These are phyloP conservation scores for Trifolium subterraneum DNA, from an alignment of 306 rosid genomes.

Conservation along the genomic window DNA sequence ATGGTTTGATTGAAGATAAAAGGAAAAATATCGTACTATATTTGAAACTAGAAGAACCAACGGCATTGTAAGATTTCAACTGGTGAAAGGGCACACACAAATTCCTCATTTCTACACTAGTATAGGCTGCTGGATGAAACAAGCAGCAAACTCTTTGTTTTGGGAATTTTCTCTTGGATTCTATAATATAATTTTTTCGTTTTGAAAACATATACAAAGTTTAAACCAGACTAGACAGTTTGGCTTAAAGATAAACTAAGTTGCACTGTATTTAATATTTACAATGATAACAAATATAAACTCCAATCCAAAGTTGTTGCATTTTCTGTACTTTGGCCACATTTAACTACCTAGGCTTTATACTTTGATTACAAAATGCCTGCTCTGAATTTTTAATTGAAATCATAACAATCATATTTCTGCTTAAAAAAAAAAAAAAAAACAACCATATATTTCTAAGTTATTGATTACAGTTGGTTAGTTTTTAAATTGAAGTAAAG, in stretches of 20 bases:
- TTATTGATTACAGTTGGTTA: background rate
- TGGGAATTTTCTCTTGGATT: background rate
- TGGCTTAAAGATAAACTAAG: background rate
- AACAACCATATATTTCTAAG: no score
- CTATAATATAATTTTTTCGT: background rate
- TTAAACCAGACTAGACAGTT: constrained; percentile 23
- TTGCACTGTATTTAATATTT: constrained; percentile 25
- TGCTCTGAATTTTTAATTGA: background rate
- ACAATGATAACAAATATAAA: constrained; percentile 10
- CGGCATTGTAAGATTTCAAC: background rate
- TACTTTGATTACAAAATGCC: background rate
- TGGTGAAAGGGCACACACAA: background rate
- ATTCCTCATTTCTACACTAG: constrained; percentile 21
- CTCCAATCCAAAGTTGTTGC: background rate
- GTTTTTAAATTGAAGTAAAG: background rate
- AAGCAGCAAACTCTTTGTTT: constrained; percentile 4
- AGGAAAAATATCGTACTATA: background rate
- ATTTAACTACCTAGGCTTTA: constrained; percentile 8
- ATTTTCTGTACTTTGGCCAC: no score
- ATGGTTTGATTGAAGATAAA: constrained; percentile 2
- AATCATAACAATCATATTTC: no score
- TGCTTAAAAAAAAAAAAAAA: no score
- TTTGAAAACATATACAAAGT: background rate
- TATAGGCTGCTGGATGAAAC: background rate
- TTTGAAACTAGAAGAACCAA: constrained; percentile 32